These are phyloP conservation scores for Botrytis byssoidea DNA, from an alignment of 2,329 filamentous ascomycete genomes.

Conservation along the genomic window DNA sequence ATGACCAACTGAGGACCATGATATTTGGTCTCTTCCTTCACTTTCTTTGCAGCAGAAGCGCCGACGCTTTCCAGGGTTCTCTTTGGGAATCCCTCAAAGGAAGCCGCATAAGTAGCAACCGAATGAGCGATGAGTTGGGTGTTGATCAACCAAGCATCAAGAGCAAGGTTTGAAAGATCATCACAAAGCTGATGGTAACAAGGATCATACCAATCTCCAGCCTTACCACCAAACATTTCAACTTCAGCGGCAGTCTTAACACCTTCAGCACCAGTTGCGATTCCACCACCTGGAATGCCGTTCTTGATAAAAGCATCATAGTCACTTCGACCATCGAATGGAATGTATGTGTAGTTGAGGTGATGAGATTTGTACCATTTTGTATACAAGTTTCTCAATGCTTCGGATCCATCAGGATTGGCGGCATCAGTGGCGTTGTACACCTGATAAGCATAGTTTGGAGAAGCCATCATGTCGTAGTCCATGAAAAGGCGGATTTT, in stretches of 20 bases:
- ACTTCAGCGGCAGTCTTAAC: constrained; percentile 69
- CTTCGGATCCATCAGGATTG: constrained; percentile 68
- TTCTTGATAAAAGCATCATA: constrained; percentile 74
- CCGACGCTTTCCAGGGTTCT: constrained; percentile 41
- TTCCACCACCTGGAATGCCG: constrained; percentile 71
- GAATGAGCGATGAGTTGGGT: constrained; percentile 69
- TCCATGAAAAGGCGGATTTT: constrained; percentile 67
- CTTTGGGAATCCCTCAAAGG: constrained; percentile 64
- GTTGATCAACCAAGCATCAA: constrained; percentile 60
- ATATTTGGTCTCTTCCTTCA: constrained; percentile 43
- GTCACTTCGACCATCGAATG: constrained; percentile 77
- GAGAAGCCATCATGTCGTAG: constrained; percentile 68
- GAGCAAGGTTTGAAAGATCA: constrained; percentile 55
- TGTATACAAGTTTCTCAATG: constrained; percentile 66
- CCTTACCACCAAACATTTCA: constrained; percentile 67
- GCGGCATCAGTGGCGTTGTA: constrained; percentile 70
- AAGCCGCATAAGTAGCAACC: constrained; percentile 66
- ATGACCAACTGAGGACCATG: constrained; percentile 51
- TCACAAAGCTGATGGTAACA: constrained; percentile 65
- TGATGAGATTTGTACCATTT: constrained; percentile 63
- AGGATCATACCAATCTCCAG: constrained; percentile 58
- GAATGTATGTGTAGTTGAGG: constrained; percentile 66
- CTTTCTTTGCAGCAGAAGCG: constrained; percentile 25
- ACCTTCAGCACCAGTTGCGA: constrained; percentile 75
- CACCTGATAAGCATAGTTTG: constrained; percentile 65